A percentile compares a stretch with the other conserved stretches of the same genome.
Evolutionary conservation across 139 green algal species (phyloP).

Genomic region (Chlamydomonas eustigma): DNA sequence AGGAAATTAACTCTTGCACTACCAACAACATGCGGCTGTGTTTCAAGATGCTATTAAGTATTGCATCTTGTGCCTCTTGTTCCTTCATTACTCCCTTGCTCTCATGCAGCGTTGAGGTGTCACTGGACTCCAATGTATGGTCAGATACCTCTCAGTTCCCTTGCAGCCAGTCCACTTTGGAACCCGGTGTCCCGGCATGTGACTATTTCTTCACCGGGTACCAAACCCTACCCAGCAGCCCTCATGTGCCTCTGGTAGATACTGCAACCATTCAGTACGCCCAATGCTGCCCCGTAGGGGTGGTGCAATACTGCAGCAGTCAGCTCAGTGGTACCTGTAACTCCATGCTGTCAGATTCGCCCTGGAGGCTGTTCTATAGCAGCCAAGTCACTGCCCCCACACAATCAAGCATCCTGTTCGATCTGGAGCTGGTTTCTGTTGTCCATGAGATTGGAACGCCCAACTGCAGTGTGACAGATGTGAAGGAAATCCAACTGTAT

Average conservation of each 20-base stretch:
- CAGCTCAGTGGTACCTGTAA: conserved; percentile 3
- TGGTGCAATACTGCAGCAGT: conserved; percentile 1
- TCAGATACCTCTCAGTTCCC: conserved; percentile 23
- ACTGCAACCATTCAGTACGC: neutral
- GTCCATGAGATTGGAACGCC: neutral
- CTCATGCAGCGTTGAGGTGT: conserved; percentile 13
- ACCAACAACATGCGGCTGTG: no score
- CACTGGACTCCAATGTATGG: conserved; percentile 14
- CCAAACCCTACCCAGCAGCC: conserved; percentile 25
- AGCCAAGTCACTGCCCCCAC: neutral
- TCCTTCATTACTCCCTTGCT: neutral
- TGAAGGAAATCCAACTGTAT: neutral
- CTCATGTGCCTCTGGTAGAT: neutral
- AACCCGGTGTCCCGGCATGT: conserved; percentile 21
- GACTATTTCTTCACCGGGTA: conserved; percentile 39
- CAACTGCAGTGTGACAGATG: neutral
- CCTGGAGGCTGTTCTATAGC: neutral
- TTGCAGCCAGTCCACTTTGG: conserved; percentile 14
- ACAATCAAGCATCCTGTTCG: neutral
- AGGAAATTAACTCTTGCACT: no score
- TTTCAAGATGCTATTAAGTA: no score
- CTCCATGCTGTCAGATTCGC: neutral
- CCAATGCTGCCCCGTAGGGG: conserved; percentile 8
- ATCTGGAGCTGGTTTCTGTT: neutral
- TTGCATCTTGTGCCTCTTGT: neutral